Conservation (phyloP, 352 stramenopile species). For the Globisporangium parvum region DNA sequence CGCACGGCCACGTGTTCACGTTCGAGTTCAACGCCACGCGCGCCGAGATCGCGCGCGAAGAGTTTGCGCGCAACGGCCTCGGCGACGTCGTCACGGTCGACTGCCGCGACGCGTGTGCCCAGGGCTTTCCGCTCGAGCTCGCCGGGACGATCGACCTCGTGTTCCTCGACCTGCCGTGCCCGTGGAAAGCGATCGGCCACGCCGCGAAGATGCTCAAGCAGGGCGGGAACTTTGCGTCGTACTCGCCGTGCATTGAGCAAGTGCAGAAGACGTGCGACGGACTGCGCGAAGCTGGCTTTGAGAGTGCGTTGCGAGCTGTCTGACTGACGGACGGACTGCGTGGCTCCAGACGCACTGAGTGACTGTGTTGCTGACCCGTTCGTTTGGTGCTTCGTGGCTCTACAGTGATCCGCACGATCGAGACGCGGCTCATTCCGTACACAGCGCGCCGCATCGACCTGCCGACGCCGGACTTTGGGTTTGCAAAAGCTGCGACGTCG, state of each 20-base stretch:
- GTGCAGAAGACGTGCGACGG: slow-evolving; percentile 89
- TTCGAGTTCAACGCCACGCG: slow-evolving; percentile 98
- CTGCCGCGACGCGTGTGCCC: slow-evolving; percentile 94
- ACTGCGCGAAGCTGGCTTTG: slow-evolving; percentile 73
- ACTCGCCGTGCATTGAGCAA: slow-evolving; percentile 99
- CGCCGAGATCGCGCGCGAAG: slow-evolving; percentile 86
- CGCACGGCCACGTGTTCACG: slow-evolving; percentile 91
- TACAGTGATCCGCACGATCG: slow-evolving; percentile 85
- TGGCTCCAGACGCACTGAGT: slow-evolving; percentile 1
- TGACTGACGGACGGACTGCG: background rate
- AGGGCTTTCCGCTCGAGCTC: slow-evolving; percentile 71
- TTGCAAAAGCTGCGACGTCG: slow-evolving; percentile 13
- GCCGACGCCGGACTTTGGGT: slow-evolving; percentile 65
- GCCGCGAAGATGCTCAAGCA: slow-evolving; percentile 91
- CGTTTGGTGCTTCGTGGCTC: too few relatives aligned
- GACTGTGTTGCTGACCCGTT: slow-evolving; percentile 1
- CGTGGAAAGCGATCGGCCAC: slow-evolving; percentile 94
- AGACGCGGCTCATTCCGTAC: slow-evolving; percentile 90
- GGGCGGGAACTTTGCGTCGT: slow-evolving; percentile 92
- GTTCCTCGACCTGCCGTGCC: slow-evolving; percentile 97
- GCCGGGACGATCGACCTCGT: slow-evolving; percentile 88
- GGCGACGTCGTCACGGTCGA: slow-evolving; percentile 89
- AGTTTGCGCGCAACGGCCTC: slow-evolving; percentile 93
- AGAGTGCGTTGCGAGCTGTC: slow-evolving; percentile 39
- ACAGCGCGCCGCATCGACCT: slow-evolving; percentile 59